Conservation (phyloP, 2,329 filamentous ascomycete genomes). For the Raffaelea ambrosiae region DNA sequence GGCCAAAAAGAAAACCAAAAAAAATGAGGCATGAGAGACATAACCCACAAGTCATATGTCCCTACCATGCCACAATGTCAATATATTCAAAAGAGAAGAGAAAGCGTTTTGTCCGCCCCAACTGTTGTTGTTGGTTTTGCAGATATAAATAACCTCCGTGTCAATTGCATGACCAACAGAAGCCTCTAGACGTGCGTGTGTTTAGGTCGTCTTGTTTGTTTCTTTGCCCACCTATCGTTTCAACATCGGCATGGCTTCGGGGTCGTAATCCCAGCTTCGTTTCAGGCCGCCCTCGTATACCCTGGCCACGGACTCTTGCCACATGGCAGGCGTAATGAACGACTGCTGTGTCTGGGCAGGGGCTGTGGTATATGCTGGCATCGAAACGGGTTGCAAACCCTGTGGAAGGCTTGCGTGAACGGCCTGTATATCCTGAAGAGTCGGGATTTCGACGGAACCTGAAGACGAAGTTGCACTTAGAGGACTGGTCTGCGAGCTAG, state of each 20-base stretch:
- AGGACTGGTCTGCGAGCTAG: slow-evolving; percentile 36
- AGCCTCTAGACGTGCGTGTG: too few species aligned
- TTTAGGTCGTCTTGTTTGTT: not conserved
- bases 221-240: not conserved
- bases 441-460: slow-evolving; percentile 45
- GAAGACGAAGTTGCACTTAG: slow-evolving; percentile 45
- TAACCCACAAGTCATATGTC: too few species aligned
- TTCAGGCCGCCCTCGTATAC: slow-evolving; percentile 60
- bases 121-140: too few species aligned
- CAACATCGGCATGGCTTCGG: slow-evolving; percentile 10
- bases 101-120: too few species aligned
- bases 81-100: too few species aligned
- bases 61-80: too few species aligned
- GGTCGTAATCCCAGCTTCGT: slow-evolving; percentile 50
- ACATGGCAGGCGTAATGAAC: slow-evolving; percentile 64
- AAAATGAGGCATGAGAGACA: too few species aligned
- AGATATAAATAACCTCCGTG: too few species aligned
- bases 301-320: slow-evolving; percentile 63
- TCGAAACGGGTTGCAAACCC: slow-evolving; percentile 36
- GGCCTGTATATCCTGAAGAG: slow-evolving; percentile 44
- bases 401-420: slow-evolving; percentile 35
- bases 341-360: slow-evolving; percentile 34
- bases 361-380: slow-evolving; percentile 42
- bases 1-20: too few species aligned
- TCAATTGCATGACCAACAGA: too few species aligned